A percentile compares a stretch with the other conserved stretches of the same genome.
phyloP scores from a whole-genome alignment of 2,329 filamentous ascomycete genomes.

The Diaporthe helianthi region DNA sequence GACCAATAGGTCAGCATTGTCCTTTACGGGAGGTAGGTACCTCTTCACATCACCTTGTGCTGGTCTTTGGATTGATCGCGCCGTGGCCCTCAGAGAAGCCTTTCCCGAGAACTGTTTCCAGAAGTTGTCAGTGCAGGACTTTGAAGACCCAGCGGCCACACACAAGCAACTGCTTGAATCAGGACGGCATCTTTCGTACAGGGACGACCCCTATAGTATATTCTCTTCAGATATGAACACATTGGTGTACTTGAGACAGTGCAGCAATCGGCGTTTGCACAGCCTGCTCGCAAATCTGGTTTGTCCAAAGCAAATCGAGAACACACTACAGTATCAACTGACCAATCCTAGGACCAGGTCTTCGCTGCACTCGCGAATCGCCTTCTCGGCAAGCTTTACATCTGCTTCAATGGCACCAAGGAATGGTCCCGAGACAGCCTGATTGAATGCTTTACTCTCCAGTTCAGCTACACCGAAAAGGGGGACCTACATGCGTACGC shows the following conservation, averaged over 20 bases:
- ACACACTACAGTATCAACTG: too few species aligned
- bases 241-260: conserved; percentile 5
- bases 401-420: conserved; percentile 26
- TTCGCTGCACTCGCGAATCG: conserved; percentile 11
- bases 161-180: conserved; percentile 16
- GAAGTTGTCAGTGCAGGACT: neutral
- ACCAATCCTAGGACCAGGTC: neutral
- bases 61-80: neutral
- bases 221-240: neutral
- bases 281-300: conserved; percentile 20
- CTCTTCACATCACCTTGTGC: too few species aligned
- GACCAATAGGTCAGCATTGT: conserved; percentile 19
- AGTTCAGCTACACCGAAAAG: conserved; percentile 18
- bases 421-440: neutral
- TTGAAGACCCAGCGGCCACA: neutral
- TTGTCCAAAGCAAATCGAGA: neutral
- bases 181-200: neutral
- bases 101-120: conserved; percentile 26
- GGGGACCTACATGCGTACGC: conserved; percentile 9
- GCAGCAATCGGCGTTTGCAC: neutral
- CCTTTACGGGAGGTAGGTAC: conserved; percentile 17
- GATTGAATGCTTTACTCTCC: conserved; percentile 29
- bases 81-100: neutral
- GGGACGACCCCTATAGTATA: neutral
- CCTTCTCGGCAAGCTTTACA: conserved; percentile 17